A percentile compares a stretch with the other conserved stretches of the same genome.
Evolutionary conservation across 1,139 yeast species (phyloP).

Genomic region (Pneumocystis carinii): DNA sequence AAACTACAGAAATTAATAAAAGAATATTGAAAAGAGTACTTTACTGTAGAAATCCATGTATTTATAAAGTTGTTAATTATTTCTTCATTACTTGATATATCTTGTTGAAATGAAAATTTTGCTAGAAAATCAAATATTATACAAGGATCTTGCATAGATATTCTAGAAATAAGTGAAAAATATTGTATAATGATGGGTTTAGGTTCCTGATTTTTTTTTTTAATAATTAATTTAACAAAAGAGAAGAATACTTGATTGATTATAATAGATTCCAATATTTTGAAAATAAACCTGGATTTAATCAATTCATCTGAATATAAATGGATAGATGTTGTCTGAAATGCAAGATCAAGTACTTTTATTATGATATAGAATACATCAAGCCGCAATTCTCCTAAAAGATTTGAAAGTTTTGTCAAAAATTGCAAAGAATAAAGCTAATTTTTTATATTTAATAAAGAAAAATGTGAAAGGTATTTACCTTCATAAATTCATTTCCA

Average conservation of each 20-base stretch:
- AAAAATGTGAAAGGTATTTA: not conserved
- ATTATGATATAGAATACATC: conserved; percentile 13
- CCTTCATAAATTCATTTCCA: conserved; percentile 25
- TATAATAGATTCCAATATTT: conserved; percentile 10
- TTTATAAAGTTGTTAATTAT: conserved; percentile 12
- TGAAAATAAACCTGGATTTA: conserved; percentile 14
- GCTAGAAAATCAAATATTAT: conserved; percentile 12
- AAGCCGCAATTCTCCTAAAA: conserved; percentile 13
- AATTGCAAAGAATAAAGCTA: conserved; percentile 18
- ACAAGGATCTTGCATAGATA: conserved; percentile 12
- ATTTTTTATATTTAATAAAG: conserved; percentile 8
- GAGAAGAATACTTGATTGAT: conserved; percentile 1
- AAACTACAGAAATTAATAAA: conserved; percentile 16
- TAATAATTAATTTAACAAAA: not conserved
- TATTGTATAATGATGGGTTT: conserved; percentile 13
- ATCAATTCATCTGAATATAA: conserved; percentile 8
- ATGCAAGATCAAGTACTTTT: conserved; percentile 13
- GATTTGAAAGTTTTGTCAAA: conserved; percentile 12
- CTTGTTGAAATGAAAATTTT: conserved; percentile 3
- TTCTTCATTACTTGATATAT: conserved; percentile 5
- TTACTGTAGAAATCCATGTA: conserved; percentile 20
- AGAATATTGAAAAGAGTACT: conserved; percentile 15
- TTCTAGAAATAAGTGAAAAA: conserved; percentile 13
- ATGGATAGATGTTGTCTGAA: conserved; percentile 9
- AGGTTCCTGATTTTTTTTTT: conserved; percentile 9